phyloP scores from a whole-genome alignment of 108 stramenopile genomes.

The Skeletonema potamos region DNA sequence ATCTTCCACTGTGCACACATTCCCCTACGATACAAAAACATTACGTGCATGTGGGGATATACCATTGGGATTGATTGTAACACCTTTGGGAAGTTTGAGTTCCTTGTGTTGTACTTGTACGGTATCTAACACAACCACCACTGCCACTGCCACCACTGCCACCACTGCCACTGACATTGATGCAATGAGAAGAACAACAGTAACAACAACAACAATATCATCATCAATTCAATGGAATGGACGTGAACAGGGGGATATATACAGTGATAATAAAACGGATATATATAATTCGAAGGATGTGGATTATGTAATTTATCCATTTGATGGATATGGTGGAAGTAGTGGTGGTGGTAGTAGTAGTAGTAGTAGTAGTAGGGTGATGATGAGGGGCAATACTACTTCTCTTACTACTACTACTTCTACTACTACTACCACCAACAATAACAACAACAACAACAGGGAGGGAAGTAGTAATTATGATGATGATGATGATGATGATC shows the following conservation, averaged over 20 bases:
- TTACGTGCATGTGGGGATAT: constrained; percentile 50
- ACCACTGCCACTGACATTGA: too few species aligned
- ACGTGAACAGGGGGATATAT: constrained; percentile 40
- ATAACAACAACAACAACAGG: too few species aligned
- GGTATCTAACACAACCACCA: neutral
- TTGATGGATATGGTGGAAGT: neutral
- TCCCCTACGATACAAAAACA: constrained; percentile 55
- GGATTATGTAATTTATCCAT: constrained; percentile 22
- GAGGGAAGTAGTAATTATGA: constrained; percentile 10
- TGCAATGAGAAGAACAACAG: neutral
- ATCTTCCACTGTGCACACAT: constrained; percentile 53
- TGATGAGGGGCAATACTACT: too few species aligned
- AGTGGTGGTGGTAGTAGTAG: neutral
- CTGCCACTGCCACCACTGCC: neutral
- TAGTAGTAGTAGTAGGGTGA: neutral
- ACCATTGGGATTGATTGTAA: constrained; percentile 59
- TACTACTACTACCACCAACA: too few species aligned
- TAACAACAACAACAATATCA: constrained; percentile 1
- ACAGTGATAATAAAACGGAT: neutral
- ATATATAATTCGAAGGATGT: neutral
- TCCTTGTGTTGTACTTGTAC: constrained; percentile 12
- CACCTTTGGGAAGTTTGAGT: constrained; percentile 60
- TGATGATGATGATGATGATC: constrained; percentile 11
- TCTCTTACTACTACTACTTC: too few species aligned
- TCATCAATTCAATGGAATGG: constrained; percentile 18